Evolutionary conservation across 2,329 filamentous ascomycete species (phyloP).

Genomic region (Neobulgaria alba): DNA sequence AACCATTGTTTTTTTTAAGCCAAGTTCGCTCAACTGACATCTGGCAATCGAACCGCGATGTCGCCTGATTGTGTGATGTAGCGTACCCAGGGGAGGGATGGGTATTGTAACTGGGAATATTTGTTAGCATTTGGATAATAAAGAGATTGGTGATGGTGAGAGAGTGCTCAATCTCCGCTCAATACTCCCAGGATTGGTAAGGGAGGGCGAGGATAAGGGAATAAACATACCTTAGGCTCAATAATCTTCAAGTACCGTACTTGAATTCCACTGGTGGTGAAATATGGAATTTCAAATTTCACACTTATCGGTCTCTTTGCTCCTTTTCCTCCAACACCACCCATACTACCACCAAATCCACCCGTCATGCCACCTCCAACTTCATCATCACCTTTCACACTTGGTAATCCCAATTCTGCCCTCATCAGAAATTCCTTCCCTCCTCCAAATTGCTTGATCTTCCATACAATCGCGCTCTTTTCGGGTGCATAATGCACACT

Average conservation of each 20-base stretch:
- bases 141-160: neutral
- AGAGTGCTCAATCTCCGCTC: neutral
- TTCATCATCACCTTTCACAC: constrained; percentile 90
- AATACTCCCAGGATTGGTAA: neutral
- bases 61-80: constrained; percentile 98
- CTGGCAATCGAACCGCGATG: constrained; percentile 90
- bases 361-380: constrained; percentile 96
- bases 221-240: constrained; percentile 78
- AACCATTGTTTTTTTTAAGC: neutral
- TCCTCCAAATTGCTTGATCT: constrained; percentile 99
- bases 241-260: constrained; percentile 98
- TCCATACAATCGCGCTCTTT: constrained; percentile 97
- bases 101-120: constrained; percentile 79
- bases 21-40: constrained; percentile 33
- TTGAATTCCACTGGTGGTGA: constrained; percentile 98
- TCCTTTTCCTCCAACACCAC: constrained; percentile 78
- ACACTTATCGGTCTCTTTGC: constrained; percentile 93
- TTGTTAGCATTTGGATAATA: constrained; percentile 6
- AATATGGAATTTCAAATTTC: constrained; percentile 99
- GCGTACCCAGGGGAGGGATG: constrained; percentile 91
- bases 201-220: neutral
- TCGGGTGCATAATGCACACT: constrained; percentile 96
- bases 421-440: constrained; percentile 98
- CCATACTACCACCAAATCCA: constrained; percentile 94
- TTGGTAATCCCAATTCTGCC: constrained; percentile 87